Evolutionary conservation across 2,329 filamentous ascomycete genomes (phyloP).

Genomic region (Bertia moriformis): DNA sequence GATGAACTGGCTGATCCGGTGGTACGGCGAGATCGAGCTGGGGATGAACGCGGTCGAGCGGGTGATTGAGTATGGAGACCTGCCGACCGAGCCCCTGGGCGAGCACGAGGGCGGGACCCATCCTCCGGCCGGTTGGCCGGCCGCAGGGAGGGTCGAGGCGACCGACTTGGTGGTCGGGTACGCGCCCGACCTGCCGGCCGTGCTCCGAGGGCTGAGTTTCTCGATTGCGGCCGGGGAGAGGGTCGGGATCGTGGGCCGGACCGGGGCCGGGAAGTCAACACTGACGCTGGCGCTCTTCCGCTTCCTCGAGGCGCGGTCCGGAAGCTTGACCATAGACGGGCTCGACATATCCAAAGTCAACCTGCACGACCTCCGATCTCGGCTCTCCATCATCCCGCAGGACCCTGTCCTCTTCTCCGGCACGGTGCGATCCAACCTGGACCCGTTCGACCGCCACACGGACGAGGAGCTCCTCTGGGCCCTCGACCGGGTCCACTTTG

Average conservation of each 20-base stretch:
- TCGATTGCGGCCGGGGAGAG: slow-evolving; percentile 34
- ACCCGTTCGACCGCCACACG: slow-evolving; percentile 44
- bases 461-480: slow-evolving; percentile 47
- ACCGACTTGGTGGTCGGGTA: slow-evolving; percentile 21
- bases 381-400: slow-evolving; percentile 52
- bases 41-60: slow-evolving; percentile 25
- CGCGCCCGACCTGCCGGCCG: slow-evolving; percentile 17
- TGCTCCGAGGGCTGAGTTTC: slow-evolving; percentile 21
- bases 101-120: slow-evolving; percentile 14
- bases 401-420: slow-evolving; percentile 54
- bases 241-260: slow-evolving; percentile 50
- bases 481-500: slow-evolving; percentile 43
- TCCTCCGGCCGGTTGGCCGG: slow-evolving; percentile 24
- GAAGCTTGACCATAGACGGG: slow-evolving; percentile 27
- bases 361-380: slow-evolving; percentile 42
- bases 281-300: slow-evolving; percentile 53
- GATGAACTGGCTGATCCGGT: slow-evolving; percentile 16
- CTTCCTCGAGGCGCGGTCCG: slow-evolving; percentile 28
- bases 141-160: slow-evolving; percentile 20
- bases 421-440: slow-evolving; percentile 47
- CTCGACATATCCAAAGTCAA: slow-evolving; percentile 41
- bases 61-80: slow-evolving; percentile 25
- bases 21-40: slow-evolving; percentile 21
- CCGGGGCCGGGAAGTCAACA: slow-evolving; percentile 50
- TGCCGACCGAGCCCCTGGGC: slow-evolving; percentile 18